These are phyloP conservation scores for Lodderomyces metapsilosis DNA, from an alignment of 1,139 yeast species.

Conservation along the genomic window DNA sequence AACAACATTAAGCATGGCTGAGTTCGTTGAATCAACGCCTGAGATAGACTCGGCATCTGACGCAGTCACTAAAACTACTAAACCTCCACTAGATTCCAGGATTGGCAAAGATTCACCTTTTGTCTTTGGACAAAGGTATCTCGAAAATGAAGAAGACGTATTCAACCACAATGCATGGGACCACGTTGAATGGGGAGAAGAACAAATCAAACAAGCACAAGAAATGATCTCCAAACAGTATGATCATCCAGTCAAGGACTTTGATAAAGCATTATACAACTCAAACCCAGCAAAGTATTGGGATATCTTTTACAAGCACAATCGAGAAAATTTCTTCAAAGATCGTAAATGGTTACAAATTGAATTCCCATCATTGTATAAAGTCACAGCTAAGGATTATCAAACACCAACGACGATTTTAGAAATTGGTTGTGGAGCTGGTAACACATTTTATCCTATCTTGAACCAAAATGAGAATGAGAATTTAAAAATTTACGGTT, in stretches of 20 bases:
- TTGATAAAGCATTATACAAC: conserved; percentile 77
- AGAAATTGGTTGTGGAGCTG: conserved; percentile 98
- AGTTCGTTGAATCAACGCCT: conserved; percentile 7
- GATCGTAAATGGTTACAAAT: conserved; percentile 95
- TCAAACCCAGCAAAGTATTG: conserved; percentile 89
- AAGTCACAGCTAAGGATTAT: conserved; percentile 64
- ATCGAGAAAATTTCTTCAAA: conserved; percentile 90
- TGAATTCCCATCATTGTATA: conserved; percentile 85
- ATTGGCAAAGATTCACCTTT: conserved; percentile 88
- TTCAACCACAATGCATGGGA: conserved; percentile 98
- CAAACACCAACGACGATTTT: conserved; percentile 71
- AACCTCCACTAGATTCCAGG: conserved; percentile 49
- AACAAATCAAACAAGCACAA: conserved; percentile 75
- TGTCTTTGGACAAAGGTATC: conserved; percentile 82
- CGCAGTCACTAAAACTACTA: conserved; percentile 16
- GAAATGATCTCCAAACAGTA: conserved; percentile 72
- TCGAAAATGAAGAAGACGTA: conserved; percentile 73
- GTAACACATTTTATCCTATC: conserved; percentile 92
- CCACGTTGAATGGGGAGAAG: conserved; percentile 97
- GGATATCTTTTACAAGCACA: conserved; percentile 91
- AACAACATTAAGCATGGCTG: conserved; percentile 4
- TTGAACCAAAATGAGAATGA: conserved; percentile 78
- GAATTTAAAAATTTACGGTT: conserved; percentile 73
- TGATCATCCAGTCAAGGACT: conserved; percentile 80
- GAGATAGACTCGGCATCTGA: conserved; percentile 6